Evolutionary conservation across 169 alveolate genomes (phyloP), one percentile per base, ranked within the genome.

Genomic region (Eimeria brunetti): DNA sequence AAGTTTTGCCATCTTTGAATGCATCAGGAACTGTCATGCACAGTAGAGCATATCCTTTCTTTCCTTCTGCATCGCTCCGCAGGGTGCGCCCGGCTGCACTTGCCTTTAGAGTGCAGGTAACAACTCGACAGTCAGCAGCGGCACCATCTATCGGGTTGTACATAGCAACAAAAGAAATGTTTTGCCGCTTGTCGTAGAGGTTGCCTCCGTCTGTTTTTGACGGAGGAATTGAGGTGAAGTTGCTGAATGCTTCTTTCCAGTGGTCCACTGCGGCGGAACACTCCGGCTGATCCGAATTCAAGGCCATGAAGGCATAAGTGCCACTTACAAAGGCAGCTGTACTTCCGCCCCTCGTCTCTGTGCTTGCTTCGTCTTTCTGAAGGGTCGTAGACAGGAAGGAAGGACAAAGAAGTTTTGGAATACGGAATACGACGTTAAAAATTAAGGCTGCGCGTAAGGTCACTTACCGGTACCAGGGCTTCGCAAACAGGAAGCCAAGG

Each of bases 111-210:
- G 58, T 75, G 85, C 85, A 75, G 33, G 51, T 75, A 9, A 75
- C 51, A 38, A 75, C 56, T 36, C 85, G 51, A 58, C 85, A 75
- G 44, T 75, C 58, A 12, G 85, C 85, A 38, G 56, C 22, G 85
- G 85, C 60, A 6, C 12, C 60, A 2, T 36, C 8, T 38, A 27
- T 0, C 1, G 85, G 60, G 33, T 75, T 75, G 85, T 75, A 75
- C 46, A 75, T 33, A 1, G 85, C 85, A 33, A 75, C 85, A 18
- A 75, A 38, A 44, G 85, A 75, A 16, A 75, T 58, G 58, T 75
- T 75, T 0, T 75, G 30, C 7, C 16, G 51, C 27, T 38, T 44
- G 24, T 75, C 22, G 58, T 75, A 75, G 2, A 75, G 58, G 7
- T 1, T 0, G 20, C 14, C 58, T 0, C 30, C 46, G 16, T 75